These are phyloP conservation scores for Lactifluus hygrophoroides DNA, from an alignment of 768 basidiomycete genomes.

Conservation along the genomic window DNA sequence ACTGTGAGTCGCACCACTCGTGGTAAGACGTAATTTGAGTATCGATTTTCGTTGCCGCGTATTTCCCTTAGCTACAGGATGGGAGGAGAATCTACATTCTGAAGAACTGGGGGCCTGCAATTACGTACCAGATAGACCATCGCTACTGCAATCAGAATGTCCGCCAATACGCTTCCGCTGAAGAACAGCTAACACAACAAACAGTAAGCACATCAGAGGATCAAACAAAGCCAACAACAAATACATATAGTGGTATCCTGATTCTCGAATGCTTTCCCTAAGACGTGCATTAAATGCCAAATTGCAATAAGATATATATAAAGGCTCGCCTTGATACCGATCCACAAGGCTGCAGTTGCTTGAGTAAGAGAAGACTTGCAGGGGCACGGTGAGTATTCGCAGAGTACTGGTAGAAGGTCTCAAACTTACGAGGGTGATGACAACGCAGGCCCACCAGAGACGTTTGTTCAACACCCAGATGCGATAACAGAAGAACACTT, in stretches of 20 bases:
- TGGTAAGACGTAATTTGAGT: conserved; percentile 11
- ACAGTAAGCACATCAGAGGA: neutral
- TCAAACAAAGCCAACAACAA: neutral
- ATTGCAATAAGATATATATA: neutral
- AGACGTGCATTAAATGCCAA: neutral
- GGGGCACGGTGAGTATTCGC: neutral
- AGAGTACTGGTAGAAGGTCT: neutral
- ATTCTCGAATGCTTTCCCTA: neutral
- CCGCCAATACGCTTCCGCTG: neutral
- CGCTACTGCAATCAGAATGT: conserved; percentile 1
- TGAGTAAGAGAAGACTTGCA: neutral
- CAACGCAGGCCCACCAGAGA: neutral
- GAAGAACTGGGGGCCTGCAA: too few species aligned
- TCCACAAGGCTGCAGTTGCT: neutral
- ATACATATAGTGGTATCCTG: neutral
- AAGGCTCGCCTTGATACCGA: neutral
- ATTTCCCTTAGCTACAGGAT: neutral
- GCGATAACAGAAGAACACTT: conserved; percentile 11
- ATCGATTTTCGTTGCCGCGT: neutral
- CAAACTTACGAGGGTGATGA: neutral
- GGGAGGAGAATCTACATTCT: neutral
- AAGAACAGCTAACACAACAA: conserved; percentile 1
- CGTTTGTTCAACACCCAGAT: conserved; percentile 10
- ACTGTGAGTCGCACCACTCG: conserved; percentile 23
- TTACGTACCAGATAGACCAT: conserved; percentile 3